Conservation (phyloP, 169 alveolate genomes). For the Plasmodium berghei region DNA sequence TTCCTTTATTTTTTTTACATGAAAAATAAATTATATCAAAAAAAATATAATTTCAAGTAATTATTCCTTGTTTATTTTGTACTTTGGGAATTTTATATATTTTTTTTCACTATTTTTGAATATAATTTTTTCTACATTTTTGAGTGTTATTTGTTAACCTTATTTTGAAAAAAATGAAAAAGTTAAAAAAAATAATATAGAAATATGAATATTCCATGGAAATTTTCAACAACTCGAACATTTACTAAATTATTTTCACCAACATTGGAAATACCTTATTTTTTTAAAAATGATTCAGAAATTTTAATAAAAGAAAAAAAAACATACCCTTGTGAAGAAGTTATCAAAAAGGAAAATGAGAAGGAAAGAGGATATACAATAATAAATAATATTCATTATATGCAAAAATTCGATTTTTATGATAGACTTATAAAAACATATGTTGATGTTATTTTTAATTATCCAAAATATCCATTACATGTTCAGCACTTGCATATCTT, state of each 20-base stretch:
- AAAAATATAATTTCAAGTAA: no score
- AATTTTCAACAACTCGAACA: background rate
- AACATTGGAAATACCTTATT: slow-evolving; percentile 24
- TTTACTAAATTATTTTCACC: background rate
- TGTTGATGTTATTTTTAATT: slow-evolving; percentile 50
- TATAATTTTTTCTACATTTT: no score
- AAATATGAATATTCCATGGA: no score
- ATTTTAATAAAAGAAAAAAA: background rate
- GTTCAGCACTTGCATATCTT: slow-evolving; percentile 53
- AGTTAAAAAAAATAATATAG: no score
- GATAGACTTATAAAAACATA: slow-evolving; percentile 46
- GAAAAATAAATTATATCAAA: no score
- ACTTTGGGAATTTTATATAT: no score
- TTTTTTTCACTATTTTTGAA: no score
- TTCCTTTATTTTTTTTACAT: no score
- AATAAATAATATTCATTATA: background rate
- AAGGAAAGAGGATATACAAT: background rate
- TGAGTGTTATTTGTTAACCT: no score
- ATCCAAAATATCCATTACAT: slow-evolving; percentile 30
- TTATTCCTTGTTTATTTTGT: no score
- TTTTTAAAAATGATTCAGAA: slow-evolving; percentile 12
- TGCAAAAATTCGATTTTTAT: slow-evolving; percentile 12
- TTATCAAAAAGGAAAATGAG: background rate
- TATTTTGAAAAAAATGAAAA: no score
- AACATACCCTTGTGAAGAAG: background rate